Evolutionary conservation across 805 yeast species (phyloP).

Genomic region (Brettanomyces custersianus): DNA sequence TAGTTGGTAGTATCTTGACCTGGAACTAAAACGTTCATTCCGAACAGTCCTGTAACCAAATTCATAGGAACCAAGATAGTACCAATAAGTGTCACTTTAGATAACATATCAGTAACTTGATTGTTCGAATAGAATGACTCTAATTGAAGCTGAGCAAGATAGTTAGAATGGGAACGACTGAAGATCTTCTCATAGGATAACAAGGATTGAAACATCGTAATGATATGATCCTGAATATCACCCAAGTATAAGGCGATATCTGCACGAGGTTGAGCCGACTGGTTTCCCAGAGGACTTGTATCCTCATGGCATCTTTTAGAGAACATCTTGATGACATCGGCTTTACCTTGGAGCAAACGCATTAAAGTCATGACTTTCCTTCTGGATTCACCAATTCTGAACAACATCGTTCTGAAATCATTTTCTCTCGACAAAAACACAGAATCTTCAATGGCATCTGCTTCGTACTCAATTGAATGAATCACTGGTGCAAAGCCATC

Average conservation of each 20-base stretch:
- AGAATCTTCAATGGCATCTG: constrained; percentile 75
- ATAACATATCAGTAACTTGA: constrained; percentile 76
- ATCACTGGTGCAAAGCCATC: constrained; percentile 81
- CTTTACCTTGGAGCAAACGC: constrained; percentile 85
- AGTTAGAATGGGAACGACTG: constrained; percentile 84
- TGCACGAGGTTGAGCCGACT: constrained; percentile 59
- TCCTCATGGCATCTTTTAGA: constrained; percentile 90
- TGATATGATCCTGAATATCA: constrained; percentile 94
- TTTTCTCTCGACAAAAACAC: constrained; percentile 72
- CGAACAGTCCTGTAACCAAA: constrained; percentile 83
- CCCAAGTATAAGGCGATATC: constrained; percentile 90
- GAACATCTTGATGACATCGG: constrained; percentile 93
- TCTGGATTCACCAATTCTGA: constrained; percentile 81
- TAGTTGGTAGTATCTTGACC: constrained; percentile 38
- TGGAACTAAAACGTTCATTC: constrained; percentile 90
- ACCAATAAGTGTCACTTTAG: constrained; percentile 85
- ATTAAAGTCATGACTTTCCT: constrained; percentile 87
- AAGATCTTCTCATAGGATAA: constrained; percentile 88
- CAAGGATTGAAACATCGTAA: constrained; percentile 90
- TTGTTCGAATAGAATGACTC: constrained; percentile 83
- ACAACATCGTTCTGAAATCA: constrained; percentile 70
- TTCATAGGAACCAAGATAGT: constrained; percentile 86
- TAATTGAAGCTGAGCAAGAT: constrained; percentile 88
- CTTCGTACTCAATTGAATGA: constrained; percentile 69
- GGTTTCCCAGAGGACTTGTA: constrained; percentile 17